phyloP scores from a whole-genome alignment of 2,329 filamentous ascomycete genomes.

The Amylocarpus encephaloides region DNA sequence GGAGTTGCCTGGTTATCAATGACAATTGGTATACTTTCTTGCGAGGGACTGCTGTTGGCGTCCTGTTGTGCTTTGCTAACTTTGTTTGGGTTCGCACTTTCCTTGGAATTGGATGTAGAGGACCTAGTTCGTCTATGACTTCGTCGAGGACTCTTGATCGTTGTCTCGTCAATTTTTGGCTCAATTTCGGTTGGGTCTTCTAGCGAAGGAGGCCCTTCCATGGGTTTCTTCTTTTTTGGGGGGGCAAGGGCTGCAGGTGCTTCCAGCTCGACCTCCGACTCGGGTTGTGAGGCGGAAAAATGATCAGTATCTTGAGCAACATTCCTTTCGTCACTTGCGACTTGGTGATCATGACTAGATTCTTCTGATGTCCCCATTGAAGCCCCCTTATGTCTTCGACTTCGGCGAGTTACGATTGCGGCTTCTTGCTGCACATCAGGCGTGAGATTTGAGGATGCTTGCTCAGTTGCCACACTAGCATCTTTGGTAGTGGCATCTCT shows the following conservation, averaged over 20 bases:
- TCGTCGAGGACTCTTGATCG: conserved; percentile 13
- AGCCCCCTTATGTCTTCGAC: no score
- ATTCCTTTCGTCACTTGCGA: no score
- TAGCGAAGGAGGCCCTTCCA: not conserved
- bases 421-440: no score
- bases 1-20: conserved; percentile 19
- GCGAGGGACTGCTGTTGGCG: conserved; percentile 6
- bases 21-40: conserved; percentile 16
- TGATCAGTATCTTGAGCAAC: no score
- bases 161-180: not conserved
- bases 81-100: conserved; percentile 8
- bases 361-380: no score
- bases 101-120: conserved; percentile 9
- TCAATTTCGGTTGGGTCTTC: conserved; percentile 2
- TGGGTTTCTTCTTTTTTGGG: not conserved
- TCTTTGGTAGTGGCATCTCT: no score
- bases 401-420: no score
- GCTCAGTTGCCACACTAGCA: no score
- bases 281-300: no score
- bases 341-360: no score
- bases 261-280: not conserved
- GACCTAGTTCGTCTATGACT: conserved; percentile 16
- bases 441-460: no score
- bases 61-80: conserved; percentile 1
- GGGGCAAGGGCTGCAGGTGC: not conserved